A percentile compares a stretch with the other conserved stretches of the same genome.
phyloP scores from a whole-genome alignment of 1,284 basidiomycete species.

The Wolfiporia cocos region DNA sequence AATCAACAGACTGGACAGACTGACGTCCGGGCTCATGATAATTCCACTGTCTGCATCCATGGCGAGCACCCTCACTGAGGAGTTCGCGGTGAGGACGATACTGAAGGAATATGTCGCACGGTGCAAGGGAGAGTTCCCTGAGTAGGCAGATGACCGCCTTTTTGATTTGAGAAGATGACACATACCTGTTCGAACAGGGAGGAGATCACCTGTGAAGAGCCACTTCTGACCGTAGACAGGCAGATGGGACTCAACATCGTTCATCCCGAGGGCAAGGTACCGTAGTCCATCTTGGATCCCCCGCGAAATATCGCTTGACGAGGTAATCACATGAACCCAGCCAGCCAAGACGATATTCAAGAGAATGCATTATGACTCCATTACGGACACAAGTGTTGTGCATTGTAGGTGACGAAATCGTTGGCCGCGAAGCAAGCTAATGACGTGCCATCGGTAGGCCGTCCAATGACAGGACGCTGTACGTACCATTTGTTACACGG shows the following conservation, averaged over 20 bases:
- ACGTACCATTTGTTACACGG: conserved; percentile 31
- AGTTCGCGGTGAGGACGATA: conserved; percentile 79
- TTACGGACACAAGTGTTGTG: conserved; percentile 83
- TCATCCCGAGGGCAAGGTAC: conserved; percentile 87
- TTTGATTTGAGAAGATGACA: not conserved
- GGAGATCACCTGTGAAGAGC: conserved; percentile 80
- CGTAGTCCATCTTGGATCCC: not conserved
- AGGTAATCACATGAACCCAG: too few species aligned
- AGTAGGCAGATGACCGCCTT: conserved; percentile 41
- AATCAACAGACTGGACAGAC: conserved; percentile 89
- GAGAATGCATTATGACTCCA: conserved; percentile 77
- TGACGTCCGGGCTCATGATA: conserved; percentile 97
- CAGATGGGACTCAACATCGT: conserved; percentile 96
- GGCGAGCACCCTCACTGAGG: conserved; percentile 69
- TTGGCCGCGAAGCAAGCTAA: not conserved
- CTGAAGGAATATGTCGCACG: conserved; percentile 91
- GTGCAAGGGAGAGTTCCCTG: conserved; percentile 79
- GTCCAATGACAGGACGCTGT: conserved; percentile 86
- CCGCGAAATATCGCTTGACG: not conserved
- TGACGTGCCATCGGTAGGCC: conserved; percentile 39
- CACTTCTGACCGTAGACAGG: conserved; percentile 88
- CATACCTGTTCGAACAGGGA: conserved; percentile 39
- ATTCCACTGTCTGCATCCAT: conserved; percentile 74
- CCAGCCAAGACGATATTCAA: conserved; percentile 89
- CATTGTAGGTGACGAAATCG: conserved; percentile 52